Evolutionary conservation across 495 filamentous ascomycete genomes (phyloP).

Genomic region (Bathelium albidoporum): DNA sequence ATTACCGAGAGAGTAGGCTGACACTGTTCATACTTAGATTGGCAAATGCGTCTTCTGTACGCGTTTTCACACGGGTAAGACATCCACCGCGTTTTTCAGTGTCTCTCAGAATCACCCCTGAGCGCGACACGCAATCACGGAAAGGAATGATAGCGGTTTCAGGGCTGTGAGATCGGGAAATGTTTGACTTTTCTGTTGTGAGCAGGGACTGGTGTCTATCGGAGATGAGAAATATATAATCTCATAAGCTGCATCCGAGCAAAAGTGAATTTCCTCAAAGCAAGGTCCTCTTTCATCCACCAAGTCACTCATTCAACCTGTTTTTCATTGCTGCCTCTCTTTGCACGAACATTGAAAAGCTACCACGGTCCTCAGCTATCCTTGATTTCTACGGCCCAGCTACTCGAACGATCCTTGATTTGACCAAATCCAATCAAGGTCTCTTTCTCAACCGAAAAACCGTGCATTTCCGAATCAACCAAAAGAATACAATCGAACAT

Average conservation of each 20-base stretch:
- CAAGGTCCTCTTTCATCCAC: not conserved
- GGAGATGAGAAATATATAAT: not conserved
- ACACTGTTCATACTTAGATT: not conserved
- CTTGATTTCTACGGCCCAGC: too few species aligned
- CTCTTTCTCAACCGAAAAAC: too few species aligned
- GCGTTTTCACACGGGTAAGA: not conserved
- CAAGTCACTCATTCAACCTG: not conserved
- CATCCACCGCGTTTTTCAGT: not conserved
- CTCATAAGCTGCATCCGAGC: not conserved
- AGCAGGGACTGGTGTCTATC: not conserved
- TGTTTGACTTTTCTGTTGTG: not conserved
- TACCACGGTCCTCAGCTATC: too few species aligned
- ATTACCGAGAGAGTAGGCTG: not conserved
- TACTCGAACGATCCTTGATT: too few species aligned
- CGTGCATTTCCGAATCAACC: not conserved
- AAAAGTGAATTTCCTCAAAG: not conserved
- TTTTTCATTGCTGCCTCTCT: too few species aligned
- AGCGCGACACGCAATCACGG: not conserved
- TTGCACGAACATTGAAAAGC: too few species aligned
- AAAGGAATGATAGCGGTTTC: constrained; percentile 2
- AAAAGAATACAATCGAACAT: constrained; percentile 8
- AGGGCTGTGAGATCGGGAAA: not conserved
- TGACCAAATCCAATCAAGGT: too few species aligned
- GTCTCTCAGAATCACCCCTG: not conserved
- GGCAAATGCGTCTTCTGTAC: not conserved